Evolutionary conservation across 768 basidiomycete species (phyloP).

Genomic region (Leccinum ochraceum): DNA sequence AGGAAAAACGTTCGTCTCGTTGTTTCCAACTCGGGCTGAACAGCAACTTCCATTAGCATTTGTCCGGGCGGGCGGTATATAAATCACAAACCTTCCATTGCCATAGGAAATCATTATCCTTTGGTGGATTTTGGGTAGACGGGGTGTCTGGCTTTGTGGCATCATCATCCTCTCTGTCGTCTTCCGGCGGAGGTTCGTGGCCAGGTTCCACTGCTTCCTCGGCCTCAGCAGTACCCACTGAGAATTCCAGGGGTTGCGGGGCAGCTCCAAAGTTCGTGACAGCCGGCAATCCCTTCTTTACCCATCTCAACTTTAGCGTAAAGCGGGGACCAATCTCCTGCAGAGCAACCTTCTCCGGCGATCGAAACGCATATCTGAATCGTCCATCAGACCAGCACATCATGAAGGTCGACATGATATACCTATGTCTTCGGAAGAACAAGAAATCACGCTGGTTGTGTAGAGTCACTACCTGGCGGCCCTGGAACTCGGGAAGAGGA

Average conservation of each 20-base stretch:
- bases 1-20: conserved; percentile 90
- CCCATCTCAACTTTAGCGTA: conserved; percentile 88
- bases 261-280: conserved; percentile 69
- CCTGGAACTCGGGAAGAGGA: conserved; percentile 91
- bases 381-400: conserved; percentile 9
- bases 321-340: conserved; percentile 99
- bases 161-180: conserved; percentile 13
- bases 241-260: conserved; percentile 57
- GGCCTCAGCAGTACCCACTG: conserved; percentile 36
- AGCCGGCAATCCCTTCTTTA: conserved; percentile 86
- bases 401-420: conserved; percentile 21
- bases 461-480: conserved; percentile 93
- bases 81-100: conserved; percentile 75
- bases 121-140: conserved; percentile 47
- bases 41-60: conserved; percentile 1
- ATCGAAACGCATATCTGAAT: conserved; percentile 85
- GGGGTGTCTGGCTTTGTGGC: conserved; percentile 8
- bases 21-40: conserved; percentile 90
- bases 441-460: conserved; percentile 98
- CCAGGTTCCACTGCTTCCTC: conserved; percentile 24
- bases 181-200: conserved; percentile 19
- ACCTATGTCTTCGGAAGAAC: conserved; percentile 96
- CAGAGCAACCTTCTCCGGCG: conserved; percentile 84
- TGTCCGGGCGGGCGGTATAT: background rate
- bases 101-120: conserved; percentile 83